Conservation (phyloP, 768 basidiomycete genomes). For the Collybia sp. region DNA sequence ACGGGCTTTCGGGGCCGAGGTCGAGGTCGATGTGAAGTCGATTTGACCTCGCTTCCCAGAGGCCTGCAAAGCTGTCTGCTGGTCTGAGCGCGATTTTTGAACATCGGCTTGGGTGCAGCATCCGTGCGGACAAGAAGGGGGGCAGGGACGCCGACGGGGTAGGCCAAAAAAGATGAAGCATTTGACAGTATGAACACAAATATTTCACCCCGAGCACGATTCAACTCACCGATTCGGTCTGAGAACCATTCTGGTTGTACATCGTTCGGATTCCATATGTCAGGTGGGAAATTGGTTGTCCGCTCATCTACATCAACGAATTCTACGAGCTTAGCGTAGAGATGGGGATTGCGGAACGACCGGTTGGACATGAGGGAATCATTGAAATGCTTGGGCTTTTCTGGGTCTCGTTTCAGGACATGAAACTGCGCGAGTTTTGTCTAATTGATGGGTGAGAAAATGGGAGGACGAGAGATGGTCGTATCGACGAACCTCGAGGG, state of each 20-base stretch:
- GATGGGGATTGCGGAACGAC: slow-evolving; percentile 92
- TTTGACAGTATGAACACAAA: slow-evolving; percentile 14
- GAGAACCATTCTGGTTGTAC: slow-evolving; percentile 71
- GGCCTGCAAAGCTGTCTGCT: slow-evolving; percentile 45
- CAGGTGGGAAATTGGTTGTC: slow-evolving; percentile 72
- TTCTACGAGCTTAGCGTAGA: slow-evolving; percentile 94
- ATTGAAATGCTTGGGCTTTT: slow-evolving; percentile 85
- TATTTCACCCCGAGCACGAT: slow-evolving; percentile 1
- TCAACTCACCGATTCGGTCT: slow-evolving; percentile 66
- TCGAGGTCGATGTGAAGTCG: slow-evolving; percentile 41
- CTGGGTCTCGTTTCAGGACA: slow-evolving; percentile 56
- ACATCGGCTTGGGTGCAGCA: slow-evolving; percentile 42
- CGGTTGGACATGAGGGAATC: slow-evolving; percentile 91
- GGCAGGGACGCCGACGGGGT: not conserved
- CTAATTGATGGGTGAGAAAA: slow-evolving; percentile 30
- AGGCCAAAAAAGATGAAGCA: not conserved
- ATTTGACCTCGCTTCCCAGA: slow-evolving; percentile 58
- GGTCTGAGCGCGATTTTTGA: slow-evolving; percentile 63
- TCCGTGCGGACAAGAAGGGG: not conserved
- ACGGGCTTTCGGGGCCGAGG: slow-evolving; percentile 9
- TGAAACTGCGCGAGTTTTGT: slow-evolving; percentile 80
- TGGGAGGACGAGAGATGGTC: not conserved
- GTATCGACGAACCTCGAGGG: slow-evolving; percentile 45
- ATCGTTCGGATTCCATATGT: slow-evolving; percentile 70
- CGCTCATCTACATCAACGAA: slow-evolving; percentile 91